Evolutionary conservation across 2,329 filamentous ascomycete genomes (phyloP).

Genomic region (Neopestalotiopsis clavispora): DNA sequence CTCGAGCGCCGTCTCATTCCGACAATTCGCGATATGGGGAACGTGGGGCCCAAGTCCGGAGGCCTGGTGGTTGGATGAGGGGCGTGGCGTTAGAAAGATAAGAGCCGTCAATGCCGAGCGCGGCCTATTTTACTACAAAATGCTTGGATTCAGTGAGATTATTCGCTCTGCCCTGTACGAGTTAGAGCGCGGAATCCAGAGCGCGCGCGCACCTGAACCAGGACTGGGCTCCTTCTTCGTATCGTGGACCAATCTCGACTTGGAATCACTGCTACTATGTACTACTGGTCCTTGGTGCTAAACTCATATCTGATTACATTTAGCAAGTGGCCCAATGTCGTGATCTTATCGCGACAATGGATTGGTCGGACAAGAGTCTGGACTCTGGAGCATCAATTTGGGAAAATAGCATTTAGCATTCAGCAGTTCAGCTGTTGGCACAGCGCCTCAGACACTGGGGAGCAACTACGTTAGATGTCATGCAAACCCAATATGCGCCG

Average conservation of each 20-base stretch:
- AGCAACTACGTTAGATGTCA: not conserved
- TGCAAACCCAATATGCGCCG: not conserved
- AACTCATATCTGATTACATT: not conserved
- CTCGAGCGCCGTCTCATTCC: conserved; percentile 9
- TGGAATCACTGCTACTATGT: not conserved
- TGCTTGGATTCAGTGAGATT: too few species aligned
- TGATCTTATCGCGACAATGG: not conserved
- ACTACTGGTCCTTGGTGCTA: not conserved
- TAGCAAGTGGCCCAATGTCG: not conserved
- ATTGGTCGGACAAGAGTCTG: not conserved
- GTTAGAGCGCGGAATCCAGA: not conserved
- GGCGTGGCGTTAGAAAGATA: conserved; percentile 30
- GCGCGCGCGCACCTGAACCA: not conserved
- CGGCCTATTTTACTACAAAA: not conserved
- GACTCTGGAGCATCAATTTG: not conserved
- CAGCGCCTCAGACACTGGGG: not conserved
- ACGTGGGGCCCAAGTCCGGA: conserved; percentile 28
- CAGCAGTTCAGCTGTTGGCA: not conserved
- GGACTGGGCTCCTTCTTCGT: not conserved
- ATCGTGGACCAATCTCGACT: not conserved
- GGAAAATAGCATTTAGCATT: not conserved
- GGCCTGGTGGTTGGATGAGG: conserved; percentile 21
- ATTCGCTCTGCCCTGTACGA: not conserved
- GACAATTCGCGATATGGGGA: conserved; percentile 31
- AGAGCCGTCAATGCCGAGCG: conserved; percentile 24